Base-by-base conservation (phyloP, 2,329 filamentous ascomycete genomes). In the Torrubiella hemipterigena region DNA sequence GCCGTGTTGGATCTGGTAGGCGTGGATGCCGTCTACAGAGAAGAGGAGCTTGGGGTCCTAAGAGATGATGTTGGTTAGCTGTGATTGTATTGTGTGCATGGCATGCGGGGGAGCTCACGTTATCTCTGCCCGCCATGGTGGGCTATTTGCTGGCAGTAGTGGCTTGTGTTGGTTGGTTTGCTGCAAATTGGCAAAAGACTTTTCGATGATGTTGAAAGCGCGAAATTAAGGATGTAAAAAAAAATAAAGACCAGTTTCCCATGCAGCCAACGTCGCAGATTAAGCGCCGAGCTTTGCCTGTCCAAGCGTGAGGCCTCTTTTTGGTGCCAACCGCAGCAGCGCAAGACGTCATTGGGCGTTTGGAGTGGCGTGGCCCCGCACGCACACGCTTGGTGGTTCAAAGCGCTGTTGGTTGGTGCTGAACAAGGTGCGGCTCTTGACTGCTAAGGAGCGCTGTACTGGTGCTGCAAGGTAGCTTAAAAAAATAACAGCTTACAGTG, bases 1-100 rank as follows among this genome's bases (percentile, higher is more conserved):
- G 55, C 91, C 89, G 69, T 93, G 74, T 54, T 85, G 75, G 38
- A 96, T 76, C 52, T 95, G 85, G 61, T 85, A 94, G 41, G 89
- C 91, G 42, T 78, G 79, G 49, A 98, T 89, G 61, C 85, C 85
- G 43, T 79, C 76, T 52, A 96, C 69, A 46, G 74, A 72, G 53
- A 79, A 80, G 38, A 80, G 58, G 37, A 80, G 62, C 56, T 75
- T 79, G 24, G 74, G 74, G 41, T 79, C 74, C 65, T 70, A 12
- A 15, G 15, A 17, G 6, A 24, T 14, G 20, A n/a, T 24, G 22
- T 24, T 24, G 14, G 22, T 5, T n/a, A n/a, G n/a, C n/a, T n/a
- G n/a, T n/a, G n/a, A n/a, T n/a, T n/a, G n/a, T 24, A 12, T 11
- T 24, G 22, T 5, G 22, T 24, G 6, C 12, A 24, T n/a, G 22